A percentile compares a stretch with the other conserved stretches of the same genome.
These are phyloP conservation scores for Biscutella laevigata DNA, from an alignment of 441 rosid species.

Conservation along the genomic window DNA sequence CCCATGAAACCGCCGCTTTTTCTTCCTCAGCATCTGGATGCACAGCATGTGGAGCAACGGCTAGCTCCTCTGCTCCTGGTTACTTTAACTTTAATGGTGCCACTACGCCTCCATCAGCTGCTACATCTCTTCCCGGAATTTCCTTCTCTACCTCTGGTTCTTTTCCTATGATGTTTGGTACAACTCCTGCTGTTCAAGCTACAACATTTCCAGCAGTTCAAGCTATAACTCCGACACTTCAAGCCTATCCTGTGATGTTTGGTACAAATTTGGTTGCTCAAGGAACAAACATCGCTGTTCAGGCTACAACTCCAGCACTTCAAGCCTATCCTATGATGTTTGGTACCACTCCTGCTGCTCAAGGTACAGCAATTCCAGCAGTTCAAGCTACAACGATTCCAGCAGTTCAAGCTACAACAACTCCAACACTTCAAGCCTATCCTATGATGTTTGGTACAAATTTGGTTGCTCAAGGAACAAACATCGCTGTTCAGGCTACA, in stretches of 20 bases:
- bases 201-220: too few species aligned
- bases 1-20: background rate
- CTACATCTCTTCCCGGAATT: background rate
- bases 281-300: too few species aligned
- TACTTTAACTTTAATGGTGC: background rate
- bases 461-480: too few species aligned
- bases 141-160: background rate
- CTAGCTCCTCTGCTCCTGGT: conserved; percentile 11
- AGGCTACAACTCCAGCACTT: background rate
- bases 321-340: background rate
- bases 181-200: background rate
- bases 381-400: too few species aligned
- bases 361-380: too few species aligned
- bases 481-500: too few species aligned
- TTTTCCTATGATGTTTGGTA: conserved; percentile 1
- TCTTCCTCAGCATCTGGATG: conserved; percentile 11
- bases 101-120: conserved; percentile 7
- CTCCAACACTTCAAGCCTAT: too few species aligned
- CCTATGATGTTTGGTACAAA: too few species aligned
- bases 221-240: background rate
- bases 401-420: too few species aligned
- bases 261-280: too few species aligned
- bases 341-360: too few species aligned
- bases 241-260: too few species aligned
- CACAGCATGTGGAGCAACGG: conserved; percentile 19